Base-by-base conservation (phyloP, 345 rosid genomes). In the Pistacia integerrima region DNA sequence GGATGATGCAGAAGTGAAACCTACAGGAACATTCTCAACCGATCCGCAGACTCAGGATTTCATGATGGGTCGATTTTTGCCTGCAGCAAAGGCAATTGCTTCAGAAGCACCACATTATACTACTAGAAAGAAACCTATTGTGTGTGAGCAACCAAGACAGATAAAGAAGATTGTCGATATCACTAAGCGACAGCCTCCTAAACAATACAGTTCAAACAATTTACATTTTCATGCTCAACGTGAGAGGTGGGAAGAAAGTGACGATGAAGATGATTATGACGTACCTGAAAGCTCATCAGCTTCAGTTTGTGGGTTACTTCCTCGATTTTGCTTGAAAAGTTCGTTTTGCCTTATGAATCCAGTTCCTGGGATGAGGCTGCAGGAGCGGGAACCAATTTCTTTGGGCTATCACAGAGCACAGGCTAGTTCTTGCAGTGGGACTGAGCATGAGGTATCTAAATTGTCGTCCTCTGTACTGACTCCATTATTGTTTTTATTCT, bases 61-160 rank as follows among this genome's bases (percentile, higher is more conserved):
- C 77, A 91, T 95, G 98, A 93, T 95, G 92, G 91, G 87, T 65
- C 87, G 98, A 44, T 95, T 95, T 82, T 82, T 93, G 82, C 99
- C 99, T 48, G 97, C 99, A 16, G 98, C 99, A 51, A 87, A 91
- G 79, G 99, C 98, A 22, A 84, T 91, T 92, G 87, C 97, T 70
- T 89, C 93, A 58, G 94, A 90, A 72, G 81, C 87, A 69, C 86
- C 93, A 79, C 87, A 78, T 52, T 74, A 85, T 80, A 72, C 80
- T 60, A 72, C 81, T 41, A 85, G 81, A 77, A 91, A 85, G 83
- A 94, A 77, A 18, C 85, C 86, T 57, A 70, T 80, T 62, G 80
- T 77, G 44, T 82, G 73, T 56, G 85, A 86, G 72, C 83, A 67
- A 18, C 76, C 84, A 4, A 84, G 78, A 57, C 86, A 78, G 66